phyloP scores from a whole-genome alignment of 2,329 filamentous ascomycete species.

The Pseudogymnoascus sp. region DNA sequence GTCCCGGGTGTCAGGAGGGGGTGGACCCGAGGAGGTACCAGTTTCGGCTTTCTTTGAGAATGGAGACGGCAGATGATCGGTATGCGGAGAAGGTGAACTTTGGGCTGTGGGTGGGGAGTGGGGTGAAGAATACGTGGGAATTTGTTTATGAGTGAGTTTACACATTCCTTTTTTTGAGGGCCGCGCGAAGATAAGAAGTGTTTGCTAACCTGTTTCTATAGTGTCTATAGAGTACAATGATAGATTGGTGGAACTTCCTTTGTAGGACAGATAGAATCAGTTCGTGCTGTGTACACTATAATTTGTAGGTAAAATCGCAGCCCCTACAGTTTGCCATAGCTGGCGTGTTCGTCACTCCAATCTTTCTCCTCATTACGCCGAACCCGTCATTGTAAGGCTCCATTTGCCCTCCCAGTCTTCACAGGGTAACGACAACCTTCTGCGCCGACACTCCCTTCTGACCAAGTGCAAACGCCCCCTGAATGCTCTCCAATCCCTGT shows the following conservation, averaged over 20 bases:
- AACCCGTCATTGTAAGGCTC: background rate
- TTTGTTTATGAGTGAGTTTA: slow-evolving; percentile 37
- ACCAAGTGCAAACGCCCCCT: slow-evolving; percentile 30
- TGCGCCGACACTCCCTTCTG: slow-evolving; percentile 31
- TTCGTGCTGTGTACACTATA: background rate
- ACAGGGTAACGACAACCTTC: slow-evolving; percentile 32
- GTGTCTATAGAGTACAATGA: background rate
- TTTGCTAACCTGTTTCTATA: background rate
- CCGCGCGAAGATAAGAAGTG: background rate
- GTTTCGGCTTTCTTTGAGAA: slow-evolving; percentile 41
- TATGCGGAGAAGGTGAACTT: slow-evolving; percentile 42
- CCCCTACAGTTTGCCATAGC: background rate
- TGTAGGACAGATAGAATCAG: background rate
- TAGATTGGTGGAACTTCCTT: background rate
- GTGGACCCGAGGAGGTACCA: slow-evolving; percentile 32
- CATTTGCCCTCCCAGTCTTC: background rate
- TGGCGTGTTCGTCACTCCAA: background rate
- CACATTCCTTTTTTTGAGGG: background rate
- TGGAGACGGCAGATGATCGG: slow-evolving; percentile 42
- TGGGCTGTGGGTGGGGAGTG: slow-evolving; percentile 42
- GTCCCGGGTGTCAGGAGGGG: slow-evolving; percentile 19
- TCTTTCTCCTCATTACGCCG: background rate
- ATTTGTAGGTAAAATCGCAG: background rate
- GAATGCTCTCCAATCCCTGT: slow-evolving; percentile 33
- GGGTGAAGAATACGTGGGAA: slow-evolving; percentile 38